phyloP scores from a whole-genome alignment of 176 grass and related monocot genomes.

The Metroxylon sagu region DNA sequence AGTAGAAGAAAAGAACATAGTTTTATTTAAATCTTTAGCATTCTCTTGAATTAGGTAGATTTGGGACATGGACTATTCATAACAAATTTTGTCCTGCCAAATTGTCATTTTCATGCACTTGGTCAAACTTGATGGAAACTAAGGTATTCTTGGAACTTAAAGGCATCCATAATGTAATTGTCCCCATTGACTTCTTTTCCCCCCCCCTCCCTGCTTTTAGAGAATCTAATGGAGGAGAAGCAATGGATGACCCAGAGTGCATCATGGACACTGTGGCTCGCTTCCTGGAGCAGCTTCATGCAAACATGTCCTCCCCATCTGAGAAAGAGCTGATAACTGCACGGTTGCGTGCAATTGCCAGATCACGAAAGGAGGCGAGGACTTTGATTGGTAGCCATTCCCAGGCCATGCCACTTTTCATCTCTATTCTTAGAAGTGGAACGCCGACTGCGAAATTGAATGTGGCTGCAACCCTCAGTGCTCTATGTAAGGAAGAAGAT shows the following conservation, averaged over 20 bases:
- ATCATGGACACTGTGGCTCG: conserved; percentile 67
- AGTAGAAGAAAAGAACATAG: too few relatives aligned
- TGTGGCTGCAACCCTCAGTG: conserved; percentile 59
- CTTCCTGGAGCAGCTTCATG: conserved; percentile 80
- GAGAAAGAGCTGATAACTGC: conserved; percentile 59
- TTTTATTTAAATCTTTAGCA: conserved; percentile 2
- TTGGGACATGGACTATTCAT: background rate
- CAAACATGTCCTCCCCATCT: conserved; percentile 47
- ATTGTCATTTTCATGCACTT: background rate
- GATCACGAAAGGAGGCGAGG: conserved; percentile 56
- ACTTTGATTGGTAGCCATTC: conserved; percentile 79
- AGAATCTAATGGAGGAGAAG: conserved; percentile 54
- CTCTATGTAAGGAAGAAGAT: conserved; percentile 91
- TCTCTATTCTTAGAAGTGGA: conserved; percentile 80
- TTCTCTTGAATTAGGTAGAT: background rate
- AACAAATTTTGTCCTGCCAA: background rate
- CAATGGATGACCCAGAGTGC: conserved; percentile 70
- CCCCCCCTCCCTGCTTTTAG: conserved; percentile 25
- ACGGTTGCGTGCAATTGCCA: conserved; percentile 67
- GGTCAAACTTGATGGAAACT: background rate
- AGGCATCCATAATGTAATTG: background rate
- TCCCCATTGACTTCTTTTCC: conserved; percentile 4
- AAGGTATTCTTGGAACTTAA: too few relatives aligned
- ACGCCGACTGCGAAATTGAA: conserved; percentile 63
- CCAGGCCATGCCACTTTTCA: conserved; percentile 87